These are phyloP conservation scores for Dothidotthia symphoricarpi DNA, from an alignment of 2,329 filamentous ascomycete species.

Conservation along the genomic window DNA sequence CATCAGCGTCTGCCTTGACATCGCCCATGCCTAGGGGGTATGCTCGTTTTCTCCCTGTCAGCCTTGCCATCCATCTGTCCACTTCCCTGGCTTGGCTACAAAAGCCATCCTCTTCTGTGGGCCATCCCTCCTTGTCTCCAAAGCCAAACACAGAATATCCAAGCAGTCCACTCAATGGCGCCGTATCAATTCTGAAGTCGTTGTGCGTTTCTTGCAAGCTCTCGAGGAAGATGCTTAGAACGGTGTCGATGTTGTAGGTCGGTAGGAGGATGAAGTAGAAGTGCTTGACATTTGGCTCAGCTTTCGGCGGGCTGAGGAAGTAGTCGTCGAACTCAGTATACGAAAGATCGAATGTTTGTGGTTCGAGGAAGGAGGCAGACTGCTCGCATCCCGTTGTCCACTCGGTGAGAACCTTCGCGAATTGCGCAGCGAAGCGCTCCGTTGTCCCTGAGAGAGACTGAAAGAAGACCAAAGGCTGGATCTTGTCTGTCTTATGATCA, in stretches of 20 bases:
- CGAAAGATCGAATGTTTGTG: constrained; percentile 72
- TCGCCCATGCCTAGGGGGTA: constrained; percentile 89
- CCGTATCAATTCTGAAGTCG: constrained; percentile 93
- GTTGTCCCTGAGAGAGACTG: constrained; percentile 85
- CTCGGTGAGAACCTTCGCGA: constrained; percentile 57
- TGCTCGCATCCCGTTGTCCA: constrained; percentile 36
- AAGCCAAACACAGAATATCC: constrained; percentile 95
- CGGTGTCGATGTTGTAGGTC: constrained; percentile 92
- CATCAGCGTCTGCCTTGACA: constrained; percentile 68
- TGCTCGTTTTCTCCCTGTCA: constrained; percentile 81
- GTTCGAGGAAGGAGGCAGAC: constrained; percentile 50
- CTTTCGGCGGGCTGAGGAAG: constrained; percentile 74
- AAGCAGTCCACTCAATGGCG: constrained; percentile 70
- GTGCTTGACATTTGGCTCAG: constrained; percentile 55
- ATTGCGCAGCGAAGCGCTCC: constrained; percentile 66
- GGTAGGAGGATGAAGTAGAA: constrained; percentile 86
- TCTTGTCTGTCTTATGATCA: constrained; percentile 43
- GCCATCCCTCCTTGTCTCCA: constrained; percentile 89
- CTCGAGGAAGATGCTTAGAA: constrained; percentile 81
- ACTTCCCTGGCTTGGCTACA: constrained; percentile 88
- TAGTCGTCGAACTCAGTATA: constrained; percentile 91
- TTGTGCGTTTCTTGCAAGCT: constrained; percentile 91
- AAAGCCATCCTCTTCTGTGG: constrained; percentile 84
- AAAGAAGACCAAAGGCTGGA: constrained; percentile 81
- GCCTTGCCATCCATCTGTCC: constrained; percentile 95